A percentile compares a stretch with the other conserved stretches of the same genome.
Conservation (phyloP, 495 filamentous ascomycete species). For the Penicillium waksmanii region DNA sequence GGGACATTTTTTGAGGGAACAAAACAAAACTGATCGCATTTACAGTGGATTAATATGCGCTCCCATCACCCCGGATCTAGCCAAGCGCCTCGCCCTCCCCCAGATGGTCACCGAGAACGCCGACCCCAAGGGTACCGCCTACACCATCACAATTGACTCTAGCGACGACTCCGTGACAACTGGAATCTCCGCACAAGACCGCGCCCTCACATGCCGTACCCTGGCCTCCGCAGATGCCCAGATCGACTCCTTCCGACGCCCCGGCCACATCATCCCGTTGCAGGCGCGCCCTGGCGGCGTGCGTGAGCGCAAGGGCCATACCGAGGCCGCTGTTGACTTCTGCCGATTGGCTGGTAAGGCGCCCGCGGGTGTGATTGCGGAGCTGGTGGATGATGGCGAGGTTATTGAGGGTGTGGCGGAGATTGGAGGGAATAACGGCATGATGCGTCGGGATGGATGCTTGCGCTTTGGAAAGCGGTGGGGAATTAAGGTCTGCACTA, state of each 20-base stretch:
- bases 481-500: conserved; percentile 92
- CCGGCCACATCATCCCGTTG: conserved; percentile 90
- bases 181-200: conserved; percentile 87
- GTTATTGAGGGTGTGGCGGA: conserved; percentile 63
- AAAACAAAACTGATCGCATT: not conserved
- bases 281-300: conserved; percentile 81
- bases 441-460: conserved; percentile 93
- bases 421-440: conserved; percentile 65
- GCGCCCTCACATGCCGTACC: conserved; percentile 77
- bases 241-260: conserved; percentile 69
- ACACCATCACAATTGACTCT: conserved; percentile 85
- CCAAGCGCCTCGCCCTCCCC: conserved; percentile 71
- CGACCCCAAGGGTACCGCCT: conserved; percentile 89
- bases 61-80: conserved; percentile 70
- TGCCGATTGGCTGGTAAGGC: conserved; percentile 77
- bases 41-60: conserved; percentile 86
- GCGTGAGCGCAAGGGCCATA: conserved; percentile 78
- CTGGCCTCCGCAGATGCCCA: conserved; percentile 69
- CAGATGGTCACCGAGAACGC: conserved; percentile 85
- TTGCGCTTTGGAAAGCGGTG: conserved; percentile 84
- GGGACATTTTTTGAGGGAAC: not conserved
- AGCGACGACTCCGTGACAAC: conserved; percentile 74
- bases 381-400: conserved; percentile 80
- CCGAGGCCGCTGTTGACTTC: conserved; percentile 89
- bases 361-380: conserved; percentile 80